These are phyloP conservation scores for Cercospora sp. DNA, from an alignment of 2,329 filamentous ascomycete genomes.

Conservation along the genomic window DNA sequence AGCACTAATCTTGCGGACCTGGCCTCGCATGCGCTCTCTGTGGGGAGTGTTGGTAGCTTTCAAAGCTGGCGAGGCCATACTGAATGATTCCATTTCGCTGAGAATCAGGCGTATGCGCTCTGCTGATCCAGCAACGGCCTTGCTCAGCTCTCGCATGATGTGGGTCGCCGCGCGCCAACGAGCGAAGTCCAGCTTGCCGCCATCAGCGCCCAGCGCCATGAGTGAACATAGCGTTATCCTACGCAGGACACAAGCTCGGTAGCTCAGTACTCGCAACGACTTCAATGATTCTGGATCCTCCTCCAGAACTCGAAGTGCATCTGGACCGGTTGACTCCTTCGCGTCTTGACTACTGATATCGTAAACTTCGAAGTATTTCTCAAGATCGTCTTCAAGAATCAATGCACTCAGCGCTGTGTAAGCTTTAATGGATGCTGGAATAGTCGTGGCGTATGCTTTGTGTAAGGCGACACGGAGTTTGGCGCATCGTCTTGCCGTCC, in stretches of 20 bases:
- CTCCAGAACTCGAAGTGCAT: conserved; percentile 57
- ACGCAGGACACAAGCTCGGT: conserved; percentile 75
- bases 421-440: conserved; percentile 71
- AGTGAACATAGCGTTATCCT: conserved; percentile 88
- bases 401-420: conserved; percentile 68
- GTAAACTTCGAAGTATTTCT: conserved; percentile 82
- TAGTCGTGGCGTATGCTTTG: conserved; percentile 66
- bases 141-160: conserved; percentile 66
- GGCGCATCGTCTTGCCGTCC: conserved; percentile 71
- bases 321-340: conserved; percentile 53
- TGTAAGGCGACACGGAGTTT: conserved; percentile 76
- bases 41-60: conserved; percentile 59
- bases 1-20: conserved; percentile 83
- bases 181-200: conserved; percentile 71
- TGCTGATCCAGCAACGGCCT: conserved; percentile 62
- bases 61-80: conserved; percentile 55
- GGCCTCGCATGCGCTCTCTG: conserved; percentile 81
- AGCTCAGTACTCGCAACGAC: conserved; percentile 64
- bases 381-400: conserved; percentile 76
- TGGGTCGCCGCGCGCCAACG: conserved; percentile 79
- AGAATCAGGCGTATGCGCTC: conserved; percentile 68
- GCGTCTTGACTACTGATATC: conserved; percentile 51
- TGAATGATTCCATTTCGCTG: conserved; percentile 68
- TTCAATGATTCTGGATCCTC: conserved; percentile 79
- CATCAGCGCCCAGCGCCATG: conserved; percentile 79